Conservation (phyloP, 1,284 basidiomycete species). For the Cystobasidiaceae sp. region DNA sequence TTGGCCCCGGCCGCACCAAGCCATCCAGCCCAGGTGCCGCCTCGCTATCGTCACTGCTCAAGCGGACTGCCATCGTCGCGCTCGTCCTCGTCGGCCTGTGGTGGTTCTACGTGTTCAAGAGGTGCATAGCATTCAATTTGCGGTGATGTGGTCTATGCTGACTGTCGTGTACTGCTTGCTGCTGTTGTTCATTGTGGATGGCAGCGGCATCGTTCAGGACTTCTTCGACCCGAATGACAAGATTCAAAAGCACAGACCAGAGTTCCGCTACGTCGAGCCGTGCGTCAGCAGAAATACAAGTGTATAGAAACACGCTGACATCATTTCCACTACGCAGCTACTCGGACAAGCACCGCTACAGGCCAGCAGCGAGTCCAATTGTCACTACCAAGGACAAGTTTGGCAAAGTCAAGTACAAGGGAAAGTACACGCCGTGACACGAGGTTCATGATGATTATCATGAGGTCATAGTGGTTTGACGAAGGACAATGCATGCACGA, state of each 20-base stretch:
- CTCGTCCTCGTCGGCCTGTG: conserved; percentile 17
- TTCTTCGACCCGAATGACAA: conserved; percentile 31
- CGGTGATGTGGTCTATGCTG: background rate
- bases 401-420: conserved; percentile 34
- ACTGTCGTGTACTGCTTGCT: background rate
- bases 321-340: conserved; percentile 33
- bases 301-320: background rate
- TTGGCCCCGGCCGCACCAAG: conserved; percentile 7
- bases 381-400: conserved; percentile 28
- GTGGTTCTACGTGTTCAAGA: conserved; percentile 30
- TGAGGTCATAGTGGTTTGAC: background rate
- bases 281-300: background rate
- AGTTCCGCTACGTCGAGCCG: conserved; percentile 29
- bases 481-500: background rate
- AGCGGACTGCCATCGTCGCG: conserved; percentile 16
- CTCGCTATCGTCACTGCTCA: conserved; percentile 16
- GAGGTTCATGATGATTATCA: background rate
- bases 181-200: background rate
- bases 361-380: conserved; percentile 38
- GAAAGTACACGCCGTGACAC: conserved; percentile 31
- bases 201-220: conserved; percentile 29
- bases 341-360: conserved; percentile 37
- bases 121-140: background rate
- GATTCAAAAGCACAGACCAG: conserved; percentile 20
- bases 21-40: conserved; percentile 19